Percentiles rank a stretch among this genome's conserved stretches.
These are phyloP conservation scores for Microthlaspi erraticum DNA, from an alignment of 345 rosid genomes.

Conservation along the genomic window DNA sequence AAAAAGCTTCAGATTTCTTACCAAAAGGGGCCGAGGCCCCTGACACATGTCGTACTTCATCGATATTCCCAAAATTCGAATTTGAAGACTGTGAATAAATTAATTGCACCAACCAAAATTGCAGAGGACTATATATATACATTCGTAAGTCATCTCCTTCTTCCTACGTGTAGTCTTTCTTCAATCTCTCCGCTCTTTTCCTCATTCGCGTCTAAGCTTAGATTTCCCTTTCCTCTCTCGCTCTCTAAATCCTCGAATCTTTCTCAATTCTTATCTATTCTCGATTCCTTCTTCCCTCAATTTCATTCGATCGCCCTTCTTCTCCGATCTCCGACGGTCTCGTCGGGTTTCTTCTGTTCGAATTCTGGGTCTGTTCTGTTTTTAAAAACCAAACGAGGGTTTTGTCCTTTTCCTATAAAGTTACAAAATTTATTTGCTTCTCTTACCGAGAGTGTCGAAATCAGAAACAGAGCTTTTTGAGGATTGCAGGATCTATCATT, in stretches of 20 bases:
- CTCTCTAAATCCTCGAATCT: constrained; percentile 3
- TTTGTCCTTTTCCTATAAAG: not conserved
- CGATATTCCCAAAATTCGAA: constrained; percentile 19
- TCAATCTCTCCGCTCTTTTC: constrained; percentile 19
- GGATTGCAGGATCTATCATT: not conserved
- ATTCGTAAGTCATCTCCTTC: no score
- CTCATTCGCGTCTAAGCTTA: constrained; percentile 11
- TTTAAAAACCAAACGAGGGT: constrained; percentile 6
- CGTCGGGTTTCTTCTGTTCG: constrained; percentile 13
- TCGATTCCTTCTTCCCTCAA: not conserved
- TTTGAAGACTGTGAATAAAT: not conserved
- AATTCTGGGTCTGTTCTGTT: not conserved
- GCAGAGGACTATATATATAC: not conserved
- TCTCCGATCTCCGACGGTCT: constrained; percentile 1
- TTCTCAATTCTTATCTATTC: constrained; percentile 2
- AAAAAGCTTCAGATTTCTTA: not conserved
- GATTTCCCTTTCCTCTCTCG: constrained; percentile 1
- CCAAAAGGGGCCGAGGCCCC: constrained; percentile 1
- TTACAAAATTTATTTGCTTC: constrained; percentile 1
- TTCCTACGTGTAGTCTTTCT: constrained; percentile 12
- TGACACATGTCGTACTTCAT: constrained; percentile 4
- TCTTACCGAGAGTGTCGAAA: not conserved
- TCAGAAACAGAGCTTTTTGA: constrained; percentile 5
- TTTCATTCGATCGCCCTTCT: not conserved
- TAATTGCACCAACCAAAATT: not conserved